Evolutionary conservation across 2,329 filamentous ascomycete genomes (phyloP).

Genomic region (Penicillium rolfsii): DNA sequence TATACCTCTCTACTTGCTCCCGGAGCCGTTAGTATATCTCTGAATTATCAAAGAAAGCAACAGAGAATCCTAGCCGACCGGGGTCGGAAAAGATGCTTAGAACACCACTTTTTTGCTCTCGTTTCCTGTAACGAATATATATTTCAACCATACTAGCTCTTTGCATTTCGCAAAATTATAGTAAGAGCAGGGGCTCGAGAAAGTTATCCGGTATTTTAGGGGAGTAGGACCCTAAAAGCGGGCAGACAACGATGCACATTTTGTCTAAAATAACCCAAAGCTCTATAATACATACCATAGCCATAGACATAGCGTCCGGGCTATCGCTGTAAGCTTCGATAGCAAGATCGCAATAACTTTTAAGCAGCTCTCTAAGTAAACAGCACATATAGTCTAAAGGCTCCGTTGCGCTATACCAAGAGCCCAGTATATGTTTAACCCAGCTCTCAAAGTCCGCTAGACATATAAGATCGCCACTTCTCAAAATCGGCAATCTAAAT

Average conservation of each 20-base stretch:
- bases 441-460: slow-evolving; percentile 54
- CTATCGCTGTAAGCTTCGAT: slow-evolving; percentile 40
- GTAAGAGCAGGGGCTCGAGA: slow-evolving; percentile 53
- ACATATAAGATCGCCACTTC: slow-evolving; percentile 18
- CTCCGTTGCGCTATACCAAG: slow-evolving; percentile 37
- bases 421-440: slow-evolving; percentile 46
- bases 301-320: slow-evolving; percentile 57
- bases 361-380: slow-evolving; percentile 26
- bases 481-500: slow-evolving; percentile 7
- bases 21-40: slow-evolving; percentile 38
- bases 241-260: slow-evolving; percentile 41
- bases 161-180: slow-evolving; percentile 32
- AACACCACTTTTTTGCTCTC: slow-evolving; percentile 46
- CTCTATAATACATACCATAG: slow-evolving; percentile 58
- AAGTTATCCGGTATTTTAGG: slow-evolving; percentile 47
- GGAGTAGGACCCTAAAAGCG: slow-evolving; percentile 51
- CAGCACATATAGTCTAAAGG: slow-evolving; percentile 22
- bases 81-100: slow-evolving; percentile 44
- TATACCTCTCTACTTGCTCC: slow-evolving; percentile 6
- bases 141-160: slow-evolving; percentile 12
- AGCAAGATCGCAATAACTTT: slow-evolving; percentile 39
- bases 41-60: slow-evolving; percentile 52
- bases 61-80: slow-evolving; percentile 45
- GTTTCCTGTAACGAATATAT: slow-evolving; percentile 10
- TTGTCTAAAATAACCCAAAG: slow-evolving; percentile 61